Evolutionary conservation across 2,329 filamentous ascomycete species (phyloP).

Genomic region (Cytospora chrysosperma): DNA sequence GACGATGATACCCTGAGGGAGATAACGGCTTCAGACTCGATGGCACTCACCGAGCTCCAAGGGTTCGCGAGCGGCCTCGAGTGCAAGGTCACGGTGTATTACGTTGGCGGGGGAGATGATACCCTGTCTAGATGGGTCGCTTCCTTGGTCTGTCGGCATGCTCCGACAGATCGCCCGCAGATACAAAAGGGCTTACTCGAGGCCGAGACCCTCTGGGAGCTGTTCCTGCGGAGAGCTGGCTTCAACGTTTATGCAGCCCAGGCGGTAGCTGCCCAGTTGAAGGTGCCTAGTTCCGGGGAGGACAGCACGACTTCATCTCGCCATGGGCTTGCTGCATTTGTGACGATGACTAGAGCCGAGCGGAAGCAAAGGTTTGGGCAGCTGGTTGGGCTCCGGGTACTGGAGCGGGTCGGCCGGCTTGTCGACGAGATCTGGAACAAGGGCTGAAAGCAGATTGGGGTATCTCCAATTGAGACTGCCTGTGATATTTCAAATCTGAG

Average conservation of each 20-base stretch:
- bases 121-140: constrained; percentile 56
- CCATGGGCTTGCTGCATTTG: constrained; percentile 53
- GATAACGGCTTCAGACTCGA: constrained; percentile 41
- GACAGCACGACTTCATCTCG: constrained; percentile 22
- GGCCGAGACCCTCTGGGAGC: constrained; percentile 66
- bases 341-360: constrained; percentile 53
- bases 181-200: constrained; percentile 40
- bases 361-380: constrained; percentile 49
- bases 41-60: constrained; percentile 50
- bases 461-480: not conserved
- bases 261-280: constrained; percentile 52
- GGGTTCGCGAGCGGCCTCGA: constrained; percentile 46
- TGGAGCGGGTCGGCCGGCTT: constrained; percentile 49
- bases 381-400: constrained; percentile 53
- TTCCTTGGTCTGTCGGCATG: constrained; percentile 49
- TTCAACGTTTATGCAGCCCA: constrained; percentile 74
- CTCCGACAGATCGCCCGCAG: constrained; percentile 27
- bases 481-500: not conserved
- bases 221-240: constrained; percentile 63
- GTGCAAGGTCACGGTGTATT: constrained; percentile 41
- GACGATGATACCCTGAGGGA: constrained; percentile 39
- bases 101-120: constrained; percentile 50
- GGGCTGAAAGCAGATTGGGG: constrained; percentile 15
- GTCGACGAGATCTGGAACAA: constrained; percentile 53
- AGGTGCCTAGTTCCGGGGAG: constrained; percentile 31